phyloP scores from a whole-genome alignment of 108 stramenopile genomes.

The Poteriospumella lacustris region DNA sequence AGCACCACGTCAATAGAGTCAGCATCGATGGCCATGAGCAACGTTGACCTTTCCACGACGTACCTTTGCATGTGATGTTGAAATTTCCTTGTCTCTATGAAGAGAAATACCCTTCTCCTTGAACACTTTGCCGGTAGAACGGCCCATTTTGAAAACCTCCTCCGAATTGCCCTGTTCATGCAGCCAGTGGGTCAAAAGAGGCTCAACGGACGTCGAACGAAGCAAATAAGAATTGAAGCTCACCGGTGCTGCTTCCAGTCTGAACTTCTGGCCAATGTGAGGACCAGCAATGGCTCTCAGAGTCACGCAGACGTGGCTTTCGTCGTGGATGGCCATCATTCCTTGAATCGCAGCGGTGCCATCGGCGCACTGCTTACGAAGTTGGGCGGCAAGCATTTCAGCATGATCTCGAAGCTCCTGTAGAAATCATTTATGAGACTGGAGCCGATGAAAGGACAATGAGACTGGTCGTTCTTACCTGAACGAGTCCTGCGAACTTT shows the following conservation, averaged over 20 bases:
- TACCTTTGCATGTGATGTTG: constrained; percentile 31
- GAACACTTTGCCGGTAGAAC: constrained; percentile 30
- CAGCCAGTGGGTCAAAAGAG: background rate
- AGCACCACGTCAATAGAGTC: too few relatives aligned
- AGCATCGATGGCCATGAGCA: background rate
- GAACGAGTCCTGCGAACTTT: background rate
- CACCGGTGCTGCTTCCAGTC: constrained; percentile 20
- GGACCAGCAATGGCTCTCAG: constrained; percentile 23
- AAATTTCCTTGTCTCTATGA: constrained; percentile 32
- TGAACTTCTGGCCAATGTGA: constrained; percentile 18
- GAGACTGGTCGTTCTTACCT: background rate
- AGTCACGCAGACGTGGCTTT: background rate
- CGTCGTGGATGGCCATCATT: background rate
- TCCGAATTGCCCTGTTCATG: background rate
- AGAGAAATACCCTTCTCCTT: constrained; percentile 31
- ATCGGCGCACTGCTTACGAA: background rate
- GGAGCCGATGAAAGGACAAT: background rate
- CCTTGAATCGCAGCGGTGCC: background rate
- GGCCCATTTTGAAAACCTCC: constrained; percentile 18
- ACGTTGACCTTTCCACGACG: background rate
- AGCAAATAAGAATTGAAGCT: background rate
- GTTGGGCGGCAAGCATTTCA: background rate
- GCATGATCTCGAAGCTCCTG: background rate
- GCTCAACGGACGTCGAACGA: too few relatives aligned
- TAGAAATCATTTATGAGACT: background rate